Conservation (phyloP, 2,329 filamentous ascomycete species). For the Colletotrichum sp. region DNA sequence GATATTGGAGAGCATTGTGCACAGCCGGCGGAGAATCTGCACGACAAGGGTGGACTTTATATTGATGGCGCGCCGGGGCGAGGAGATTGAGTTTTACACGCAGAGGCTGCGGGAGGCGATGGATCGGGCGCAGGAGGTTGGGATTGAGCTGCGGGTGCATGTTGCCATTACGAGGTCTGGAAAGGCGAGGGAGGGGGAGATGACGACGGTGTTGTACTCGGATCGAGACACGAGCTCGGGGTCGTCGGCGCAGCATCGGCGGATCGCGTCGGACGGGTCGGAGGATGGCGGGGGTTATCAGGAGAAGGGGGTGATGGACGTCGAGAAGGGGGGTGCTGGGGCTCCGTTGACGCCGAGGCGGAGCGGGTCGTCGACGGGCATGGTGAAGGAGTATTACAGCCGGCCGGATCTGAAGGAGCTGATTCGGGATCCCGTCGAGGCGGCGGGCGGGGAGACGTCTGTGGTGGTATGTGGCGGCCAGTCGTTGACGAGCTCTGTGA, state of each 20-base stretch:
- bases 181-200: constrained; percentile 29
- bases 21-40: constrained; percentile 46
- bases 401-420: constrained; percentile 57
- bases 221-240: constrained; percentile 8
- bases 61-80: constrained; percentile 53
- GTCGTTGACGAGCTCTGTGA: constrained; percentile 55
- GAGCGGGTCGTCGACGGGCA: constrained; percentile 26
- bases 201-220: constrained; percentile 17
- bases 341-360: constrained; percentile 26
- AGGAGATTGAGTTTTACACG: constrained; percentile 62
- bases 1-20: constrained; percentile 60
- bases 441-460: constrained; percentile 64
- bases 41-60: constrained; percentile 59
- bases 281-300: background rate
- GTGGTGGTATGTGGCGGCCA: constrained; percentile 65
- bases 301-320: background rate
- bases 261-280: background rate
- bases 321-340: constrained; percentile 3
- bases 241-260: background rate
- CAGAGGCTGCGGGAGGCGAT: constrained; percentile 52
- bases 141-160: constrained; percentile 56
- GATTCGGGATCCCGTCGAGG: constrained; percentile 60
- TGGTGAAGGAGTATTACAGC: constrained; percentile 47
- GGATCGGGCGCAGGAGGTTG: constrained; percentile 43
- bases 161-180: constrained; percentile 55